Evolutionary conservation across 1,139 yeast species (phyloP), one percentile per base, ranked within the genome.

Genomic region (Kodamaea suecica): DNA sequence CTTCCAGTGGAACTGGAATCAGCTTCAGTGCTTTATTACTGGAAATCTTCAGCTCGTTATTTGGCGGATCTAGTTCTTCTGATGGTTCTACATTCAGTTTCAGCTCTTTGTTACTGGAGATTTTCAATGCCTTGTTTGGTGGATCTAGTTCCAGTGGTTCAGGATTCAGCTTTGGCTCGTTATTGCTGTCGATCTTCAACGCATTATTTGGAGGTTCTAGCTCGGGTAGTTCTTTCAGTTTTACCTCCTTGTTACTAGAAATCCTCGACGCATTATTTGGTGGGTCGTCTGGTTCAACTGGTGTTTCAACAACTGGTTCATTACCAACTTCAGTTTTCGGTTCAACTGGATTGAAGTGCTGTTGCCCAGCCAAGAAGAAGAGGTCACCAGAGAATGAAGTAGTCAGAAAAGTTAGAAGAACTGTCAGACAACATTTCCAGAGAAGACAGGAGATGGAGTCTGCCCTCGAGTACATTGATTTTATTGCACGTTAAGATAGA

Each of bases 351-450:
- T 35, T 41, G 33, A 39, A 41, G 42, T 47, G 55, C 37, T 52
- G 59, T 41, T 48, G 54, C 38, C 49, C 36, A 30, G 45, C 45
- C 12, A 46, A 39, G 33, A 35, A 44, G 33, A 43, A 45, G 43
- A 47, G 54, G 41, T 44, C 48, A n/a, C 39, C 44, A 38, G 48
- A 42, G 44, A 46, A 50, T 40, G 44, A 43, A 5, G 39, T 52
- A 39, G 48, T 37, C 35, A 47, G 40, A 35, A 46, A 44, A 29
- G 36, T 52, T 31, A 48, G 43, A 37, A 43, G 50, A 31, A 40
- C 50, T 5, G 38, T 54, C 28, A 48, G 45, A 40, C 42, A 43
- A 24, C 44, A 47, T 14, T 45, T 53, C 41, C 40, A 34, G 31
- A 37, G 38, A 44, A 51, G 43, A 36, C 49, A 42, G 34, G 43